phyloP scores from a whole-genome alignment of 352 stramenopile genomes.

The Globisporangium cylindrosporum region DNA sequence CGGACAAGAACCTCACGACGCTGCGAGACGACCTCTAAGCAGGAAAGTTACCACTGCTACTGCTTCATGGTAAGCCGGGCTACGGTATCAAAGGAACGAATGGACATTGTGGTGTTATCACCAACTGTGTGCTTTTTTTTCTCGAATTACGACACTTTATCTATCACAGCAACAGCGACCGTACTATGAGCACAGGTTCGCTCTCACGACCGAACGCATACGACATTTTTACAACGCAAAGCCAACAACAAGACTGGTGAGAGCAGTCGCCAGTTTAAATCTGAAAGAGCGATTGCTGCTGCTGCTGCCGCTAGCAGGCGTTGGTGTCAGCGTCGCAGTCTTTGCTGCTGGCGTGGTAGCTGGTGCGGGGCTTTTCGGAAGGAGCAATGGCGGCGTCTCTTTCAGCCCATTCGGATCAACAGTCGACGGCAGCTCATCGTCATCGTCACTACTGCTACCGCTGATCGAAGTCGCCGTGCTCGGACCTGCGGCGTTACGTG shows the following conservation, averaged over 20 bases:
- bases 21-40: constrained; percentile 25
- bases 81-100: background rate
- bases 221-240: constrained; percentile 1
- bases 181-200: background rate
- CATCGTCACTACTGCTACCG: background rate
- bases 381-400: constrained; percentile 12
- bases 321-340: background rate
- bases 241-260: background rate
- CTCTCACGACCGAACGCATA: background rate
- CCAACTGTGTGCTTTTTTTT: background rate
- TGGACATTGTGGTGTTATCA: background rate
- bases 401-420: constrained; percentile 1
- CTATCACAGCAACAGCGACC: background rate
- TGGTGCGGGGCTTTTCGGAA: background rate
- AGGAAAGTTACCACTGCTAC: background rate
- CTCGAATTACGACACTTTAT: background rate
- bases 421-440: constrained; percentile 6
- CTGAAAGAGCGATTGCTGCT: background rate
- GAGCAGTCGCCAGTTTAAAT: background rate
- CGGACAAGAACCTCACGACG: constrained; percentile 53
- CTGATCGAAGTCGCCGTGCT: background rate
- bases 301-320: background rate
- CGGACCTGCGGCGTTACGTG: background rate
- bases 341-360: background rate
- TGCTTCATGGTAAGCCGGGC: background rate